Base-by-base conservation (phyloP, 2,329 filamentous ascomycete genomes). In the Fusarium mundagurra region DNA sequence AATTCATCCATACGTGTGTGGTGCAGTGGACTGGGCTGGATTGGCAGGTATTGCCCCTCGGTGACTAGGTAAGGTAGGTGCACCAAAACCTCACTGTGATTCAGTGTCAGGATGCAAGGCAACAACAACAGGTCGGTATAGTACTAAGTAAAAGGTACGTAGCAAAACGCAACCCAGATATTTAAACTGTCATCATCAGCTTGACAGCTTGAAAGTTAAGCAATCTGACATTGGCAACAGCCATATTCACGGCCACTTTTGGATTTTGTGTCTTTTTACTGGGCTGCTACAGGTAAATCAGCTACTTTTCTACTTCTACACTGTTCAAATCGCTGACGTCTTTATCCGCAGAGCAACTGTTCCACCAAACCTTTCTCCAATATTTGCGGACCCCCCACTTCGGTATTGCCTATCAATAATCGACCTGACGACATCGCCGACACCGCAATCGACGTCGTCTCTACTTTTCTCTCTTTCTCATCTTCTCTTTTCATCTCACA, bases 381-480 rank as follows among this genome's bases (percentile, higher is more conserved):
- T 67, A 61, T 70, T 72, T 75, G 66, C 72, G 67, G 64, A 71
- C 65, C 65, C 53, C 67, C 54, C 61, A 70, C 60, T 62, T 66
- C 44, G 44, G 45, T 67, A 69, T 64, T 64, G 64, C 61, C 67
- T 65, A 55, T 64, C 62, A 64, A 67, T 65, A 64, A 54, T 55
- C 61, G 57, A 62, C 68, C 60, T 73, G 73, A 76, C 78, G 75
- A 79, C 71, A 77, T 76, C 76, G 63, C 66, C 67, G 65, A 75
- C 72, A 67, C 73, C 68, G 65, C 74, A 67, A 63, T 54, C 65
- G 45, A 55, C 59, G 41, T 36, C 39, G 47, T 65, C 36, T 38
- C 38, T 67, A 34, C 43, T 44, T 67, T 60, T 59, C 36, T 67
- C 60, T 57, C 44, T 58, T 62, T 69, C 48, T 43, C 47, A 29